Percentiles rank a stretch among this genome's conserved stretches.
These are phyloP conservation scores for Takashimella tepidaria DNA, from an alignment of 1,284 basidiomycete species.

Conservation along the genomic window DNA sequence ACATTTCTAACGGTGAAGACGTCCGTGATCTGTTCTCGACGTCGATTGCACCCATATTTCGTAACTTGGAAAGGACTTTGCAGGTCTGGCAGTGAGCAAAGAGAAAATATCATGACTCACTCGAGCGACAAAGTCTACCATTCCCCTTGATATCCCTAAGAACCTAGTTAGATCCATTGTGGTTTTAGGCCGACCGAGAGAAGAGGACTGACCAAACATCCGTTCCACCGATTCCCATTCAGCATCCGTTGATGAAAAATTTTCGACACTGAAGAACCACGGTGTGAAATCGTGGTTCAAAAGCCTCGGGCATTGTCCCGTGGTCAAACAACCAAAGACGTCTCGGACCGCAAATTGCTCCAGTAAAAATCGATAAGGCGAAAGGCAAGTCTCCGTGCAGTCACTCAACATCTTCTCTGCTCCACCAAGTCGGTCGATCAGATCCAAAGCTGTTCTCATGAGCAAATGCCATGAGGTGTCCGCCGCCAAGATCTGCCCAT, in stretches of 20 bases:
- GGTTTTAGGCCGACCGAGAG: not conserved
- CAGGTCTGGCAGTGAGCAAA: not conserved
- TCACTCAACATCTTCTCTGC: slow-evolving; percentile 26
- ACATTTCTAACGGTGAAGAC: not conserved
- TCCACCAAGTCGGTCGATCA: slow-evolving; percentile 36
- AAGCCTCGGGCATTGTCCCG: slow-evolving; percentile 31
- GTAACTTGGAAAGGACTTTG: not conserved
- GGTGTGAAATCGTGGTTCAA: slow-evolving; percentile 32
- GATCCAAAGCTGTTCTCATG: slow-evolving; percentile 24
- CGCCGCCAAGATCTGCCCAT: slow-evolving; percentile 25
- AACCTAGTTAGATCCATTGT: not conserved
- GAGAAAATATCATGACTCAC: slow-evolving; percentile 13
- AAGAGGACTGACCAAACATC: slow-evolving; percentile 30
- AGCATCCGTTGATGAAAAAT: slow-evolving; percentile 25
- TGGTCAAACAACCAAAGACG: slow-evolving; percentile 42
- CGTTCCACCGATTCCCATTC: slow-evolving; percentile 42
- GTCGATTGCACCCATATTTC: not conserved
- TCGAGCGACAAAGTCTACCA: slow-evolving; percentile 37
- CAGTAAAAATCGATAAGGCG: slow-evolving; percentile 32
- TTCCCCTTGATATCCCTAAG: slow-evolving; percentile 30
- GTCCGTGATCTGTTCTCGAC: not conserved
- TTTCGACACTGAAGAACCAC: slow-evolving; percentile 38
- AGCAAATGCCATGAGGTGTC: slow-evolving; percentile 40
- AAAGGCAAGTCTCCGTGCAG: slow-evolving; percentile 24
- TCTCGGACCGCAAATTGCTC: slow-evolving; percentile 42